phyloP scores from a whole-genome alignment of 305 asterid species.

The Fraxinus velutina region DNA sequence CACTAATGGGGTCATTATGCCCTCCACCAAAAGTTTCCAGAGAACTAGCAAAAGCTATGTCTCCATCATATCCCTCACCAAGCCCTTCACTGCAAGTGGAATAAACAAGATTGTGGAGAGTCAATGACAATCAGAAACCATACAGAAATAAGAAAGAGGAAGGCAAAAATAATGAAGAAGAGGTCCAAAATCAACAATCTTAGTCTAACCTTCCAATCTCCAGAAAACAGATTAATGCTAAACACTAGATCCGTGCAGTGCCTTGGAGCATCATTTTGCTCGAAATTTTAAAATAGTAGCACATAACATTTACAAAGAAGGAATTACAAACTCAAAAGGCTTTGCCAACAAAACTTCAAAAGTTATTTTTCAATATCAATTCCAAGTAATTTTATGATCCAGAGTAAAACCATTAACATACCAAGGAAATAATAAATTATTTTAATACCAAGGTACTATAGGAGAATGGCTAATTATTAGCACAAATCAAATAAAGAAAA shows the following conservation, averaged over 20 bases:
- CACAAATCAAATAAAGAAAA: background rate
- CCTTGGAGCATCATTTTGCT: background rate
- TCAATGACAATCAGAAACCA: slow-evolving; percentile 10
- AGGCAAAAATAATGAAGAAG: background rate
- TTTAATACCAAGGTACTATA: background rate
- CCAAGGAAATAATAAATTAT: background rate
- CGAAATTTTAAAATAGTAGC: background rate
- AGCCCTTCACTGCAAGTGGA: slow-evolving; percentile 80
- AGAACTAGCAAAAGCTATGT: slow-evolving; percentile 92
- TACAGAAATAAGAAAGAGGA: background rate
- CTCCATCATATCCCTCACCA: slow-evolving; percentile 98
- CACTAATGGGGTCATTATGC: slow-evolving; percentile 96
- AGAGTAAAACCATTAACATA: background rate
- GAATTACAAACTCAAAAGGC: background rate
- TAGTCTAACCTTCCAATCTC: slow-evolving; percentile 11
- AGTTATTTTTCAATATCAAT: background rate
- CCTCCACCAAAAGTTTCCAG: slow-evolving; percentile 98
- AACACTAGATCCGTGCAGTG: slow-evolving; percentile 5
- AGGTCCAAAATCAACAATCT: slow-evolving; percentile 11
- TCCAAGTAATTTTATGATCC: background rate
- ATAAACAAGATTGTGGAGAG: slow-evolving; percentile 12
- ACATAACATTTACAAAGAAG: background rate
- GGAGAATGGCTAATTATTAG: background rate
- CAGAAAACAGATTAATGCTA: slow-evolving; percentile 8
- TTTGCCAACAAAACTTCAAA: background rate